Evolutionary conservation across 73 alveolate genomes (phyloP), one percentile per base, ranked within the genome.

Genomic region (Blepharisma japonicum): DNA sequence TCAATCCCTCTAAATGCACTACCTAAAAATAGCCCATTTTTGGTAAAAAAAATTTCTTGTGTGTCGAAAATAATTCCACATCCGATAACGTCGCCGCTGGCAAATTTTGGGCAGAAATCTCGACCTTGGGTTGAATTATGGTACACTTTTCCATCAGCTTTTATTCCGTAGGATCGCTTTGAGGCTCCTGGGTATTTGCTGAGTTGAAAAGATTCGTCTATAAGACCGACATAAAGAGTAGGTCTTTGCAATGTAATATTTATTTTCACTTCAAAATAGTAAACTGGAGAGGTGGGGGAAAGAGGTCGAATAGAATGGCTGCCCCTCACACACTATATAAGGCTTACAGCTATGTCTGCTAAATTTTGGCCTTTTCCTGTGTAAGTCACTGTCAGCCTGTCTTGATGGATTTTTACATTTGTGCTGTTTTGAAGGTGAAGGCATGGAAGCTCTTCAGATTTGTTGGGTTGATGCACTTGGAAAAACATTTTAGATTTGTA

Each of bases 11-110:
- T 21, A 76, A 92, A 92, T 0, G 98, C 93, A 53, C 56, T 82
- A 55, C 88, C 94, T 39, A 92, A 53, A 81, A 84, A 90, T 80
- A 87, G 81, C 68, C 98, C 98, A 80, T 92, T 92, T 68, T 68
- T 56, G 45, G 98, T 92, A 82, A 71, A 92, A 81, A 92, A 92
- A 49, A 92, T 90, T 51, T 88, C 68, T 79, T 85, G 89, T 55
- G 83, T 80, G 25, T 72, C 71, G 42, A 87, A 84, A 56, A 83
- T 74, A 71, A 85, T 71, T 7, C 98, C 98, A 71, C 96, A 89
- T 7, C 98, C 98, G 46, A 92, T 79, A 25, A 84, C 81, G 83
- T 90, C 97, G 20, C 83, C 82, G 66, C 87, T 80, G 6, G 77
- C 85, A 45, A 81, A 90, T 55, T 89, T 90, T 74, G 87, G 92